These are phyloP conservation scores for Globisporangium polare DNA, from an alignment of 352 stramenopile genomes.

Conservation along the genomic window DNA sequence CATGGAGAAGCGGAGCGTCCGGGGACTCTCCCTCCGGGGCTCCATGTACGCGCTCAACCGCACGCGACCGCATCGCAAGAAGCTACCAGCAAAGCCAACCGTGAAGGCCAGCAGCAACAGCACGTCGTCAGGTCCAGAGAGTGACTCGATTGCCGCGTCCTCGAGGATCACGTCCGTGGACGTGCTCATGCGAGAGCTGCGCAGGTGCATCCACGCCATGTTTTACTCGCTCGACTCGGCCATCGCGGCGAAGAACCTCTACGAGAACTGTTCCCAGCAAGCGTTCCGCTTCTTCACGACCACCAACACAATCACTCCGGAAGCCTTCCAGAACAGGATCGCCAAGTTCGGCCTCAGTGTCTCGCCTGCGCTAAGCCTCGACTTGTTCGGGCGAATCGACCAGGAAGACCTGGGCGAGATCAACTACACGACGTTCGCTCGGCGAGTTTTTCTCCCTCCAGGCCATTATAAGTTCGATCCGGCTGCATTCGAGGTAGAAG, in stretches of 20 bases:
- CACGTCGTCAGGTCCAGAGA: slow-evolving; percentile 1
- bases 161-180: slow-evolving; percentile 36
- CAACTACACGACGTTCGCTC: slow-evolving; percentile 56
- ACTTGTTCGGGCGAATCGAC: slow-evolving; percentile 58
- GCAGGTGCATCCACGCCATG: slow-evolving; percentile 38
- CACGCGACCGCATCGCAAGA: slow-evolving; percentile 13
- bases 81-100: slow-evolving; percentile 7
- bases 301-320: slow-evolving; percentile 62
- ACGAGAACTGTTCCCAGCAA: slow-evolving; percentile 61
- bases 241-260: slow-evolving; percentile 30
- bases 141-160: background rate
- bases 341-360: slow-evolving; percentile 51
- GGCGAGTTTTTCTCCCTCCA: slow-evolving; percentile 51
- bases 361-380: slow-evolving; percentile 37
- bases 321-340: slow-evolving; percentile 66
- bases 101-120: slow-evolving; percentile 5
- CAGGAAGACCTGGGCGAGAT: slow-evolving; percentile 66
- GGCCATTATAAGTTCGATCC: slow-evolving; percentile 24
- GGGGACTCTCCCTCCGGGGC: slow-evolving; percentile 31
- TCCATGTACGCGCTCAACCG: slow-evolving; percentile 30
- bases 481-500: background rate
- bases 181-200: slow-evolving; percentile 48
- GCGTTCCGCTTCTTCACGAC: slow-evolving; percentile 79
- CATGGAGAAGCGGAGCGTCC: slow-evolving; percentile 19
- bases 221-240: slow-evolving; percentile 37